Conservation (phyloP, 768 basidiomycete species). For the Albatrellus ellisii region DNA sequence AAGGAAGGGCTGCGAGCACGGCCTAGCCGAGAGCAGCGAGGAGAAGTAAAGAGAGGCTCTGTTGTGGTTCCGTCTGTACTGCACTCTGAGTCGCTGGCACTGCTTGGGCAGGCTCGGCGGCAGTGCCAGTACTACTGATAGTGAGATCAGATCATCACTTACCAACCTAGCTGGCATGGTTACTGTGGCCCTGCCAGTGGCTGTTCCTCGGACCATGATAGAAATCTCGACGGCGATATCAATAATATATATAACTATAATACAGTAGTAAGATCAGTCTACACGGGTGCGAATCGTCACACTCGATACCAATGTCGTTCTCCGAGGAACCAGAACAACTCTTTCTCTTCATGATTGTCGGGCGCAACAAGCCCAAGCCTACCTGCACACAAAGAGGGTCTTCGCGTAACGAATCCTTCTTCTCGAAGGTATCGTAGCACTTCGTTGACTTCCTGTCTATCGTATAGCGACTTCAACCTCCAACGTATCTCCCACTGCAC, state of each 20-base stretch:
- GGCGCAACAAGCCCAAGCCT: slow-evolving; percentile 19
- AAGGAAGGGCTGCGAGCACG: slow-evolving; percentile 2
- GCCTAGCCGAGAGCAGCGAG: slow-evolving; percentile 9
- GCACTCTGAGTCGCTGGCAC: too few relatives aligned
- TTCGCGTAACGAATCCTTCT: slow-evolving; percentile 34
- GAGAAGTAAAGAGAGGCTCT: background rate
- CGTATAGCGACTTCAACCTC: slow-evolving; percentile 60
- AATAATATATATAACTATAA: too few relatives aligned
- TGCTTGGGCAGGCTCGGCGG: too few relatives aligned
- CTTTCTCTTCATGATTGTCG: slow-evolving; percentile 39
- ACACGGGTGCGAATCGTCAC: slow-evolving; percentile 20
- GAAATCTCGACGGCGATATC: too few relatives aligned
- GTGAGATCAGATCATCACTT: too few relatives aligned
- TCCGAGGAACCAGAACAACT: slow-evolving; percentile 44
- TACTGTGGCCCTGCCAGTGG: too few relatives aligned
- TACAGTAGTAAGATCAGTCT: too few relatives aligned
- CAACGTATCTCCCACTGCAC: slow-evolving; percentile 54
- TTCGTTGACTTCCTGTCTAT: slow-evolving; percentile 63
- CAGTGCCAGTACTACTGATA: too few relatives aligned
- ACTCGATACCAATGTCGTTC: slow-evolving; percentile 55
- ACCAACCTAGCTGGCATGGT: too few relatives aligned
- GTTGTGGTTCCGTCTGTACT: too few relatives aligned
- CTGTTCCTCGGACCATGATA: too few relatives aligned
- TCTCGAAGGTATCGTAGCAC: slow-evolving; percentile 37
- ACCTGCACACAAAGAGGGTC: slow-evolving; percentile 15